Evolutionary conservation across 2,329 filamentous ascomycete species (phyloP).

Genomic region (Remersonia thermophila): DNA sequence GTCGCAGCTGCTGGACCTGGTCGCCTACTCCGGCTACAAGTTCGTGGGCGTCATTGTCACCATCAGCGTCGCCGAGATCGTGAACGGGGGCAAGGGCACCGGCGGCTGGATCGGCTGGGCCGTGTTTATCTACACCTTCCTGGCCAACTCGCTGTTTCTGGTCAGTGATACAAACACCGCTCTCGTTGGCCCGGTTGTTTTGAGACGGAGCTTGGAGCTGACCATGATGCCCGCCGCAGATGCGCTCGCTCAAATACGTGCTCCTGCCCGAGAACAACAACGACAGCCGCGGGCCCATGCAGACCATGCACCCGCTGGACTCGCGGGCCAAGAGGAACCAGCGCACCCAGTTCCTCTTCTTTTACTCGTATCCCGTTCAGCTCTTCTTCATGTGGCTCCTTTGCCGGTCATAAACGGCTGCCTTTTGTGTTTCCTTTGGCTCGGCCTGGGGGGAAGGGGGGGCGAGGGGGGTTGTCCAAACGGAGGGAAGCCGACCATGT

Average conservation of each 20-base stretch:
- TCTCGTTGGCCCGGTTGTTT: neutral
- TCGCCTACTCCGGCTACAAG: constrained; percentile 97
- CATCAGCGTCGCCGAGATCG: constrained; percentile 63
- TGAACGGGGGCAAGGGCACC: constrained; percentile 68
- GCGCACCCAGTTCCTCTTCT: constrained; percentile 81
- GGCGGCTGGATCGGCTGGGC: constrained; percentile 82
- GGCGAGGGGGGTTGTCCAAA: too few species aligned
- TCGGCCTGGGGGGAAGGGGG: too few species aligned
- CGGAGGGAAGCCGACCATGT: too few species aligned
- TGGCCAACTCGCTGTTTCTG: constrained; percentile 90
- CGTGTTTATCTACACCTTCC: constrained; percentile 82
- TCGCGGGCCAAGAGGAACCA: constrained; percentile 77
- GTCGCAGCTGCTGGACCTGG: constrained; percentile 81
- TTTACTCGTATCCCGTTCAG: constrained; percentile 91
- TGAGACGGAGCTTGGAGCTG: too few species aligned
- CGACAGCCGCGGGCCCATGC: constrained; percentile 49
- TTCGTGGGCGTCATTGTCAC: constrained; percentile 95
- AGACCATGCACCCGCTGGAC: constrained; percentile 42
- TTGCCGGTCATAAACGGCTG: constrained; percentile 28
- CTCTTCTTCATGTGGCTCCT: constrained; percentile 84
- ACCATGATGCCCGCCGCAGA: constrained; percentile 38
- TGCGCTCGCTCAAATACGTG: constrained; percentile 91
- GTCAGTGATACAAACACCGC: too few species aligned
- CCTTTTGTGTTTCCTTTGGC: too few species aligned
- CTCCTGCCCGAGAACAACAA: constrained; percentile 71